These are phyloP conservation scores for Chenopodium formosanum DNA, from an alignment of 148 eudicot genomes.

Conservation along the genomic window DNA sequence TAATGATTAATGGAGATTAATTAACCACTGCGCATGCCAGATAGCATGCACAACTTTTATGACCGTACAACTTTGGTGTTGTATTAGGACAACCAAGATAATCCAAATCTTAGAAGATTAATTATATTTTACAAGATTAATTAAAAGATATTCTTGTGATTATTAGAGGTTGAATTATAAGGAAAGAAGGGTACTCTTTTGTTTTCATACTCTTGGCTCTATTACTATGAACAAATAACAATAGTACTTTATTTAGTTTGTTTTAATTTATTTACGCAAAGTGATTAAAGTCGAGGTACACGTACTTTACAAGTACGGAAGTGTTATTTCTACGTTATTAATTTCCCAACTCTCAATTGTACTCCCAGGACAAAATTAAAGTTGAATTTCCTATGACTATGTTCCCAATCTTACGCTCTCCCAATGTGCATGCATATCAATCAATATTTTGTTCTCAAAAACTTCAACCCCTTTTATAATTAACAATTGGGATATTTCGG, in stretches of 20 bases:
- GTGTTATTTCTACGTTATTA: conserved; percentile 12
- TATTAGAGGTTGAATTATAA: neutral
- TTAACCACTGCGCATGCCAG: conserved; percentile 14
- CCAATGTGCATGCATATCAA: conserved; percentile 20
- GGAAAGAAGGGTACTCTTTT: neutral
- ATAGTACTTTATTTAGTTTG: neutral
- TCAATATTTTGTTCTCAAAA: neutral
- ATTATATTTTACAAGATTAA: neutral
- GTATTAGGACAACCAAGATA: conserved; percentile 14
- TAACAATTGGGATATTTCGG: no score
- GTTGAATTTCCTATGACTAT: neutral
- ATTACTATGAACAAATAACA: neutral
- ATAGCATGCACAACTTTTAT: neutral
- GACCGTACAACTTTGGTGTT: conserved; percentile 2
- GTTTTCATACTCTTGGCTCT: neutral
- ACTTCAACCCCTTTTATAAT: neutral
- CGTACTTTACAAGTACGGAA: conserved; percentile 34
- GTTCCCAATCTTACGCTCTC: conserved; percentile 8
- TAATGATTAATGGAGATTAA: conserved; percentile 11
- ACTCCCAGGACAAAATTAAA: neutral
- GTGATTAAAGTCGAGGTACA: neutral
- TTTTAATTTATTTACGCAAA: neutral
- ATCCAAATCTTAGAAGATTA: conserved; percentile 22
- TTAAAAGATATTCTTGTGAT: conserved; percentile 1
- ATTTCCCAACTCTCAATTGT: neutral